Conservation (phyloP, 345 rosid species). For the Geranium rotundifolium region DNA sequence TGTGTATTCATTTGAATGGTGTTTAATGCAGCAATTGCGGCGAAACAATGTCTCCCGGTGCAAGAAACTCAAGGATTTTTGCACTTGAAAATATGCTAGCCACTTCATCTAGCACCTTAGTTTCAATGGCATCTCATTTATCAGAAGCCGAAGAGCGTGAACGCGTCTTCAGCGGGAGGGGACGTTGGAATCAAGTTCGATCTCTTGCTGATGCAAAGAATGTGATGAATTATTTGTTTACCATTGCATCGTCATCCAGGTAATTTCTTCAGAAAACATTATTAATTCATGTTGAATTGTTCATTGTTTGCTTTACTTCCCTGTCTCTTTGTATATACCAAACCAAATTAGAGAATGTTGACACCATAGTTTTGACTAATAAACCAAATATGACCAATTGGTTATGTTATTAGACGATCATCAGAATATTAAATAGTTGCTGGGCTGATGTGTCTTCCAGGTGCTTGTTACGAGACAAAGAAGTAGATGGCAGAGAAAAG, state of each 20-base stretch:
- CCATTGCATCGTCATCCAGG: constrained; percentile 84
- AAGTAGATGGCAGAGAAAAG: constrained; percentile 69
- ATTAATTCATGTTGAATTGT: too few species aligned
- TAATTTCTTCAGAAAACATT: constrained; percentile 9
- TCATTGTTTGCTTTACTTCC: not conserved
- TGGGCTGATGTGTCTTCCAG: constrained; percentile 25
- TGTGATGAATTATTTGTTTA: constrained; percentile 73
- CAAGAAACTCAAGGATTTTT: constrained; percentile 83
- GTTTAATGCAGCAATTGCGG: constrained; percentile 37
- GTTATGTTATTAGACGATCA: not conserved
- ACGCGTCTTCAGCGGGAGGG: constrained; percentile 73
- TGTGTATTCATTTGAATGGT: constrained; percentile 9
- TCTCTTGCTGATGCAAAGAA: constrained; percentile 82
- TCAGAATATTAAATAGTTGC: not conserved
- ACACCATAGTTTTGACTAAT: not conserved
- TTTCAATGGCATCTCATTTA: constrained; percentile 93
- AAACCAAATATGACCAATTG: not conserved
- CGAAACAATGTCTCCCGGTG: constrained; percentile 85
- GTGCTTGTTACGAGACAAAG: constrained; percentile 73
- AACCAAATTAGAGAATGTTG: too few species aligned
- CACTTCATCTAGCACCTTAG: constrained; percentile 71
- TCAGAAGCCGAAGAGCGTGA: constrained; percentile 99
- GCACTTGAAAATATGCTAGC: constrained; percentile 96
- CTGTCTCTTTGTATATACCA: not conserved
- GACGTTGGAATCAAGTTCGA: constrained; percentile 95